Evolutionary conservation across 2,329 filamentous ascomycete species (phyloP).

Genomic region (Aureobasidium sp.): DNA sequence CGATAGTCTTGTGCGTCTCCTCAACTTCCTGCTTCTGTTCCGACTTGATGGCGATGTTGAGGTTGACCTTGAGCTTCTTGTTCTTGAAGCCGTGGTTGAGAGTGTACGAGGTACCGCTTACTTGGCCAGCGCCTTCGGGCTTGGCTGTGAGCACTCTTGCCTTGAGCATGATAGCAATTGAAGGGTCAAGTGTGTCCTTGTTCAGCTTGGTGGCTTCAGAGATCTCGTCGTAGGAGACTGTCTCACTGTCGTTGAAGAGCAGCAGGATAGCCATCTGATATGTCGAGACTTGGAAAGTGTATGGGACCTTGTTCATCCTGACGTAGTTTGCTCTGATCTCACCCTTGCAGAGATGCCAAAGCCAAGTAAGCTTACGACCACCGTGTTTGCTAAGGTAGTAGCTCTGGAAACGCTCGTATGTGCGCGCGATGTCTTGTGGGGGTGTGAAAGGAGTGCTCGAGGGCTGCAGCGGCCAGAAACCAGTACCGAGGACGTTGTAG

Average conservation of each 20-base stretch:
- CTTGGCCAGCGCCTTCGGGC: constrained; percentile 66
- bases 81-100: constrained; percentile 95
- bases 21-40: constrained; percentile 95
- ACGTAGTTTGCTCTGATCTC: constrained; percentile 92
- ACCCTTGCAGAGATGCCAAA: constrained; percentile 97
- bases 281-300: constrained; percentile 93
- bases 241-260: constrained; percentile 87
- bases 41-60: constrained; percentile 89
- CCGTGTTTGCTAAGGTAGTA: constrained; percentile 98
- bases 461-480: constrained; percentile 90
- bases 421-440: constrained; percentile 73
- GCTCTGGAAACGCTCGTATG: constrained; percentile 78
- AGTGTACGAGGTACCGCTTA: constrained; percentile 67
- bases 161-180: constrained; percentile 79
- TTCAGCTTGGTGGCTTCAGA: constrained; percentile 69
- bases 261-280: constrained; percentile 97
- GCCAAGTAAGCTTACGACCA: constrained; percentile 91
- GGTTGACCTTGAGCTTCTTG: constrained; percentile 96
- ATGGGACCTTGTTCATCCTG: constrained; percentile 78
- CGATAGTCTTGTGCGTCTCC: constrained; percentile 98
- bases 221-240: constrained; percentile 80
- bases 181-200: constrained; percentile 77
- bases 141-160: constrained; percentile 75
- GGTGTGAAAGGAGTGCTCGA: constrained; percentile 84
- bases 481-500: constrained; percentile 89